A percentile compares a stretch with the other conserved stretches of the same genome.
phyloP scores from a whole-genome alignment of 2,329 filamentous ascomycete species.

The Colletotrichum australisinense region DNA sequence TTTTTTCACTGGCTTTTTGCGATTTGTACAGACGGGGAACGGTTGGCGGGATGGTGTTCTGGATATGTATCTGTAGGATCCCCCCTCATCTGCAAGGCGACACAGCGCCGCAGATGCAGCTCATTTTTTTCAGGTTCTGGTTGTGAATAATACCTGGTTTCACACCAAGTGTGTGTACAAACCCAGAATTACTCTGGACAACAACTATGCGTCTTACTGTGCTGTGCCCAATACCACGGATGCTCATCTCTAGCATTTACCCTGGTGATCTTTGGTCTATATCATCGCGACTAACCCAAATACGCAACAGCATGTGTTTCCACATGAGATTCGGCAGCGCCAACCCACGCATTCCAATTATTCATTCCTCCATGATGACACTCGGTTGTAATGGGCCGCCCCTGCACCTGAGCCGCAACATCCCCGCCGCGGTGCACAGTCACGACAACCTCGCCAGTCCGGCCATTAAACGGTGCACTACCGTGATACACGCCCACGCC shows the following conservation, averaged over 20 bases:
- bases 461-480: constrained; percentile 39
- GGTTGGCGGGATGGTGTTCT: constrained; percentile 33
- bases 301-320: constrained; percentile 21
- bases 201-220: background rate
- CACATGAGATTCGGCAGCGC: background rate
- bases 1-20: background rate
- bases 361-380: constrained; percentile 27
- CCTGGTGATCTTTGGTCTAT: too few species aligned
- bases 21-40: constrained; percentile 6
- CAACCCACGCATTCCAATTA: constrained; percentile 38
- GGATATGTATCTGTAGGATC: constrained; percentile 36
- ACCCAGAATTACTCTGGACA: background rate
- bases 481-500: constrained; percentile 46
- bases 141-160: constrained; percentile 22
- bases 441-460: constrained; percentile 41
- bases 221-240: too few species aligned
- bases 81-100: constrained; percentile 24
- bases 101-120: constrained; percentile 22
- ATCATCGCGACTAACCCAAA: background rate
- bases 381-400: constrained; percentile 26
- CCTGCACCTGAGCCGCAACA: constrained; percentile 22
- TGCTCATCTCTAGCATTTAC: too few species aligned
- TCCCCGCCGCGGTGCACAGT: constrained; percentile 18
- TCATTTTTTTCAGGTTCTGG: constrained; percentile 13
- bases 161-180: background rate